Base-by-base conservation (phyloP, 176 grass and related monocot genomes). In the Eragrostis curvula region DNA sequence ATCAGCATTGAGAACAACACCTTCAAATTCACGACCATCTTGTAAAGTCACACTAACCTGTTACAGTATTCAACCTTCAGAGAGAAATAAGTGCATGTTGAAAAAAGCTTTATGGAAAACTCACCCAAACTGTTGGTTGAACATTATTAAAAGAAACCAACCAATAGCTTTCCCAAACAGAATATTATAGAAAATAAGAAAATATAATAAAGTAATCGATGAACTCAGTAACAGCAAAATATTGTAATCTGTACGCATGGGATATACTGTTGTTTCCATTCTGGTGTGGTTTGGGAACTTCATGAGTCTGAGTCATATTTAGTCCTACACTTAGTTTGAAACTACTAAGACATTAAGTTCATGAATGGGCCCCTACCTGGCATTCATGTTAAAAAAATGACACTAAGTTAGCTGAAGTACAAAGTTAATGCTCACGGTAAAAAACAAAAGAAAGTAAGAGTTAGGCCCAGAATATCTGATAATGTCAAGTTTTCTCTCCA, bases 21-120 rank as follows among this genome's bases (percentile, higher is more conserved):
- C 90, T 72, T 89, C 84, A 73, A 98, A 98, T 61, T 79, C 85
- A 68, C 90, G 84, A 11, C 92, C 90, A 79, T 98, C 92, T 95
- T 94, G 92, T 85, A 98, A 89, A 69, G 81, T 91, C 66, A 98
- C 96, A 89, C 65, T 88, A 68, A 95, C 88, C 96, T 98, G 67
- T 64, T 70, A 85, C n/a, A 68, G 68, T 66, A 49, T 73, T 59
- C 51, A 64, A 21, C 69, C 45, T 80, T 82, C 64, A 28, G 42
- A 51, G 73, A 79, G 39, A 80, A 52, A 82, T 17, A 87, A 73
- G 73, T 17, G 36, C 2, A 28, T 72, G 13, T 75, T 5, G 44
- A 71, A 58, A 80, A 50, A 45, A 45, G 69, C 45, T 12, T 50
- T 40, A 50, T 60, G 24, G 17, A 80, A 0, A 55, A 57, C 75